Percentiles rank a stretch among this genome's conserved stretches.
These are phyloP conservation scores for Physaria fendleri DNA, from an alignment of 345 rosid genomes.

Conservation along the genomic window DNA sequence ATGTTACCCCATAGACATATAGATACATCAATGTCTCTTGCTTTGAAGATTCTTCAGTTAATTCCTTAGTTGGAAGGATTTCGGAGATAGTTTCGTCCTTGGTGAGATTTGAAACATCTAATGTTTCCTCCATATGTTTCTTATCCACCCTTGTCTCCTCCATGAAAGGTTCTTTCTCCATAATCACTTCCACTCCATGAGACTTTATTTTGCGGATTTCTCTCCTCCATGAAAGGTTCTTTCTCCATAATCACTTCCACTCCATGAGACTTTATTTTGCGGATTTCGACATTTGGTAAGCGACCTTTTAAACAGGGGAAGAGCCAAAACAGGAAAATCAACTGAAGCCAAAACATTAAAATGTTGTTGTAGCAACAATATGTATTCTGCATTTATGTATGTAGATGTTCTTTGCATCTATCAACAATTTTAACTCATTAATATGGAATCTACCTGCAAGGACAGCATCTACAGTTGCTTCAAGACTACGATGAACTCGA, in stretches of 20 bases:
- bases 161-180: slow-evolving; percentile 21
- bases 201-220: slow-evolving; percentile 45
- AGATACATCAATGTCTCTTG: slow-evolving; percentile 32
- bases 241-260: slow-evolving; percentile 24
- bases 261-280: slow-evolving; percentile 44
- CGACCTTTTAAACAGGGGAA: slow-evolving; percentile 43
- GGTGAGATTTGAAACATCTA: slow-evolving; percentile 26
- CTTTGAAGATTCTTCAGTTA: slow-evolving; percentile 29
- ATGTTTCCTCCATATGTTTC: slow-evolving; percentile 29
- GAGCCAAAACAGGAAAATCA: slow-evolving; percentile 12
- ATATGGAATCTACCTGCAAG: slow-evolving; percentile 47
- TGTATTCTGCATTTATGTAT: background rate
- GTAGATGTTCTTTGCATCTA: background rate
- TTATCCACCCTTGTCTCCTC: slow-evolving; percentile 17
- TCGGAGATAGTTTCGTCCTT: slow-evolving; percentile 30
- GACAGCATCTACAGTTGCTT: slow-evolving; percentile 82
- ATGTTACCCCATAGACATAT: slow-evolving; percentile 70
- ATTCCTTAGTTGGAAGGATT: slow-evolving; percentile 24
- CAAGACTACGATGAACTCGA: slow-evolving; percentile 84
- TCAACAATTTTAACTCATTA: background rate
- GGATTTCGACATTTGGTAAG: slow-evolving; percentile 56
- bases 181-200: slow-evolving; percentile 30
- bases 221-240: slow-evolving; percentile 24
- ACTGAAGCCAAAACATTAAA: background rate
- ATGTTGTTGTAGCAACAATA: background rate